phyloP scores from a whole-genome alignment of 148 eudicot species.

The Rhododendron molle region DNA sequence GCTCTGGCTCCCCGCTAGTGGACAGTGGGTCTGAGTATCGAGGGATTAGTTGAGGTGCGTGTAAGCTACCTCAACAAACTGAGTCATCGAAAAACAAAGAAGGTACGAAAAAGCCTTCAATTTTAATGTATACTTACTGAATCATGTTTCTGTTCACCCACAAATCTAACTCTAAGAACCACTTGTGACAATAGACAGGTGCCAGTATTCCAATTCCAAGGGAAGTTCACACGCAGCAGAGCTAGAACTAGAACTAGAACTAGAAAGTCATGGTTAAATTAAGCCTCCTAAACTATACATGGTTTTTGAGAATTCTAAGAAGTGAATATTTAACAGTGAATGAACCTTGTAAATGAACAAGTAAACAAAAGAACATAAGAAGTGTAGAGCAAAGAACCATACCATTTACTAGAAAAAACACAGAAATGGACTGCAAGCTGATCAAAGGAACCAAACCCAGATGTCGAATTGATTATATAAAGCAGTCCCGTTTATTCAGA shows the following conservation, averaged over 20 bases:
- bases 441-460: constrained; percentile 22
- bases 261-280: not conserved
- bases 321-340: not conserved
- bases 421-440: not conserved
- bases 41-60: not conserved
- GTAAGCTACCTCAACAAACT: not conserved
- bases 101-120: not conserved
- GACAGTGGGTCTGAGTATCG: not conserved
- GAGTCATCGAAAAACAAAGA: not conserved
- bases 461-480: constrained; percentile 5
- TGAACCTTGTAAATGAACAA: not conserved
- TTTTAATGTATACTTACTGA: not conserved
- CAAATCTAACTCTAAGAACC: not conserved
- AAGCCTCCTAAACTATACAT: not conserved
- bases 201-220: not conserved
- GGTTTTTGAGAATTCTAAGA: not conserved
- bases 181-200: not conserved
- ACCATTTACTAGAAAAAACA: not conserved
- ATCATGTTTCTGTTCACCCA: not conserved
- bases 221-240: not conserved
- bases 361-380: not conserved
- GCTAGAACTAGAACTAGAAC: not conserved
- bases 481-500: not conserved
- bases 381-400: not conserved
- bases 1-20: too few relatives aligned